Percentiles rank a stretch among this genome's conserved stretches.
These are phyloP conservation scores for Eremothecium sinecaudum DNA, from an alignment of 1,139 yeast genomes.

Conservation along the genomic window DNA sequence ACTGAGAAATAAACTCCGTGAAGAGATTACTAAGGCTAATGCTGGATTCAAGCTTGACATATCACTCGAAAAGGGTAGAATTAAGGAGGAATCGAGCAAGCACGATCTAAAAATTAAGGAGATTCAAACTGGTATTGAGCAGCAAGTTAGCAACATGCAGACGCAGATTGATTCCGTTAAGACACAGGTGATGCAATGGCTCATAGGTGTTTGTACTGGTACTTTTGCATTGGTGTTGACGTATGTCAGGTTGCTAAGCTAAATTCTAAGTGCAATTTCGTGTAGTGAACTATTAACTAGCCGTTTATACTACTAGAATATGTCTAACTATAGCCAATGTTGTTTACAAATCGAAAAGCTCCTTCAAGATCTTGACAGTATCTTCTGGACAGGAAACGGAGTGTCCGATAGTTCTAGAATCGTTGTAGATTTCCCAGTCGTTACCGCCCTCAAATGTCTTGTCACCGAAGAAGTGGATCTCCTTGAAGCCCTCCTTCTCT, in stretches of 20 bases:
- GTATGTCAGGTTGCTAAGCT: slow-evolving; percentile 64
- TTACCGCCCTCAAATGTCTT: slow-evolving; percentile 96
- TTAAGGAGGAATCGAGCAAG: slow-evolving; percentile 84
- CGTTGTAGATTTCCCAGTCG: slow-evolving; percentile 92
- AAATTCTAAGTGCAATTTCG: background rate
- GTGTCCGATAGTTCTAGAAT: slow-evolving; percentile 90
- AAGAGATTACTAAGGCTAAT: slow-evolving; percentile 83
- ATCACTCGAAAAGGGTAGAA: slow-evolving; percentile 88
- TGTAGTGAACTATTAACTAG: background rate
- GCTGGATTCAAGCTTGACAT: slow-evolving; percentile 87
- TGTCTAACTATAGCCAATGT: background rate
- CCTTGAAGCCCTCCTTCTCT: slow-evolving; percentile 69
- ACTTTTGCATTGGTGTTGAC: slow-evolving; percentile 89
- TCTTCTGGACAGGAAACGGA: slow-evolving; percentile 84
- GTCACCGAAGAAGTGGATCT: slow-evolving; percentile 97
- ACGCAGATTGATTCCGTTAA: slow-evolving; percentile 91
- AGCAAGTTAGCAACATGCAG: slow-evolving; percentile 88
- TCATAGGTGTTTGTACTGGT: slow-evolving; percentile 97
- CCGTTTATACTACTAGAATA: background rate
- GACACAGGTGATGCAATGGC: slow-evolving; percentile 96
- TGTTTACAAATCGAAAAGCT: slow-evolving; percentile 43
- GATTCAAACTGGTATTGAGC: slow-evolving; percentile 89
- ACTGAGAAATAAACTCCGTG: slow-evolving; percentile 72
- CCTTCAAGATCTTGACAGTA: slow-evolving; percentile 76
- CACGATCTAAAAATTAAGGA: slow-evolving; percentile 92